Evolutionary conservation across 202 grass and related monocot genomes (phyloP).

Genomic region (Dendrocalamus latiflorus): DNA sequence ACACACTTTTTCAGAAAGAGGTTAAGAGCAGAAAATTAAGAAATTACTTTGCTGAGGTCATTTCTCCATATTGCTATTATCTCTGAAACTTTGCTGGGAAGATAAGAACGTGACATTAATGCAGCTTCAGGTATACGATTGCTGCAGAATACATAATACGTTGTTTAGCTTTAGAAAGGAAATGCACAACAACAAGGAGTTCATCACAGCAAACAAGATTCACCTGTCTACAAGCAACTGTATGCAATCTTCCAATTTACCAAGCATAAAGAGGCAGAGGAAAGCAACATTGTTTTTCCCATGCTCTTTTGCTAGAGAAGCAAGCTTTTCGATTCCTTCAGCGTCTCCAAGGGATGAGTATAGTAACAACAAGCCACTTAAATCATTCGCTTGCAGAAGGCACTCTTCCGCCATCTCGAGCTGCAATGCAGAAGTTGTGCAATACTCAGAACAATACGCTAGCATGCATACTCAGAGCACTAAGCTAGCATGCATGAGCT

Average conservation of each 20-base stretch:
- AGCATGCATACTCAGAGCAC: neutral
- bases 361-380: conserved; percentile 84
- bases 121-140: conserved; percentile 96
- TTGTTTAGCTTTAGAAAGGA: conserved; percentile 16
- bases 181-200: neutral
- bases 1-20: no score
- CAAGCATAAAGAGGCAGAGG: conserved; percentile 88
- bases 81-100: conserved; percentile 94
- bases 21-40: conserved; percentile 23
- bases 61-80: conserved; percentile 86
- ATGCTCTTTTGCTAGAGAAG: conserved; percentile 77
- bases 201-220: conserved; percentile 3
- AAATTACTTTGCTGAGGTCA: conserved; percentile 80
- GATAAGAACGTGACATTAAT: conserved; percentile 92
- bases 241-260: conserved; percentile 90
- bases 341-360: conserved; percentile 93
- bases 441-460: neutral
- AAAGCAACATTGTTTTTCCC: conserved; percentile 98
- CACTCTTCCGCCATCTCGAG: conserved; percentile 88
- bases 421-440: conserved; percentile 50
- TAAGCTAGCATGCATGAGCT: neutral
- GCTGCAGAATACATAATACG: conserved; percentile 44
- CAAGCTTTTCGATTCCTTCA: conserved; percentile 68
- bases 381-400: conserved; percentile 77
- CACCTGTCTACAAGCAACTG: conserved; percentile 92